Conservation (phyloP, 805 yeast genomes). For the Scheffersomyces amazonensis region DNA sequence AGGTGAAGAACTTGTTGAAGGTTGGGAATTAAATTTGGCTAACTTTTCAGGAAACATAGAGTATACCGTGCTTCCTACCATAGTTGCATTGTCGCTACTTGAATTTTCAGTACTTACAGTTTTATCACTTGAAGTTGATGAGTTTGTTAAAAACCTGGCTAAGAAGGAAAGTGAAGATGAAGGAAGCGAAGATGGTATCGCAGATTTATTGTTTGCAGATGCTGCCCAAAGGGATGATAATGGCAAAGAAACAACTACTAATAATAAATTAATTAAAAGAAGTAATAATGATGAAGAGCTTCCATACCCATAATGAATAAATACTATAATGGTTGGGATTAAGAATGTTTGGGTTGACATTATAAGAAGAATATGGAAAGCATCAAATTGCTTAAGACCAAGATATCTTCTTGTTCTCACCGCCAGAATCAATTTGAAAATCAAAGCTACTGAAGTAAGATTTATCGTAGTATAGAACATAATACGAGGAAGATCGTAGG, state of each 20-base stretch:
- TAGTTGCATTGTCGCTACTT: constrained; percentile 1
- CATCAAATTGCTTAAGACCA: constrained; percentile 81
- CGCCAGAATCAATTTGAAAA: constrained; percentile 66
- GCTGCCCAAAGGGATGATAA: constrained; percentile 88
- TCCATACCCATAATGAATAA: constrained; percentile 30
- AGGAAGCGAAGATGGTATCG: background rate
- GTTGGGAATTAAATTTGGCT: constrained; percentile 3
- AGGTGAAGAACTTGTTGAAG: background rate
- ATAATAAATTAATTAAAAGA: constrained; percentile 52
- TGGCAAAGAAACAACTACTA: constrained; percentile 74
- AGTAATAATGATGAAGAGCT: constrained; percentile 28
- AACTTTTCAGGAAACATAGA: constrained; percentile 12
- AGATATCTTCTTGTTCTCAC: constrained; percentile 67
- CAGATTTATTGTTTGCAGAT: constrained; percentile 49
- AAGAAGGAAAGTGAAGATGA: constrained; percentile 6
- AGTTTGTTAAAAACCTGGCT: constrained; percentile 1
- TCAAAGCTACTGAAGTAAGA: constrained; percentile 57
- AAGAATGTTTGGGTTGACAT: constrained; percentile 82
- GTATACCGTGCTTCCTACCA: constrained; percentile 1
- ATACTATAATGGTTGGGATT: constrained; percentile 68
- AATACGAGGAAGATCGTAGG: constrained; percentile 53
- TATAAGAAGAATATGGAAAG: constrained; percentile 74
- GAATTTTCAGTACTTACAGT: too few species aligned
- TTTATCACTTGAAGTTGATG: constrained; percentile 2
- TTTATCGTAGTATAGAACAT: constrained; percentile 69